phyloP scores from a whole-genome alignment of 169 alveolate genomes.

The Sarcocystis neurona region DNA sequence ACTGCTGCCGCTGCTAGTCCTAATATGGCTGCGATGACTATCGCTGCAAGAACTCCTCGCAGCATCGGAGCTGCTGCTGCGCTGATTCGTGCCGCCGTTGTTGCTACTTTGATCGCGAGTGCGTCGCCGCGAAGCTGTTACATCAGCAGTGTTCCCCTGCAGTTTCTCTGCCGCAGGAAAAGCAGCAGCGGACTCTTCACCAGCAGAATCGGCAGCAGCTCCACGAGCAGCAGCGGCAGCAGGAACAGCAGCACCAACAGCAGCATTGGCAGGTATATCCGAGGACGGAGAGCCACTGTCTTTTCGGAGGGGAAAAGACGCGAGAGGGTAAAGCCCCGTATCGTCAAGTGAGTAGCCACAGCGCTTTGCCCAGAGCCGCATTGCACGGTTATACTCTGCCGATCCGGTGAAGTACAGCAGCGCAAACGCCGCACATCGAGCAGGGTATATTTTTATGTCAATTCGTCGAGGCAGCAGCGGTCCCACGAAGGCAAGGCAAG shows the following conservation, averaged over 20 bases:
- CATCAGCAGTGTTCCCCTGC: background rate
- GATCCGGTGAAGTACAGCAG: constrained; percentile 86
- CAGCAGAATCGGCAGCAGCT: background rate
- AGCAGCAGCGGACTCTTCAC: background rate
- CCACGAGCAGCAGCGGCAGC: background rate
- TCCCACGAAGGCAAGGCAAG: background rate
- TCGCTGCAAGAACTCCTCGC: no score
- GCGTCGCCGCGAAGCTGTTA: background rate
- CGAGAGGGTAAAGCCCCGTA: constrained; percentile 74
- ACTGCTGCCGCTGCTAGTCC: no score
- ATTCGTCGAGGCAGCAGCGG: constrained; percentile 73
- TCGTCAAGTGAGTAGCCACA: constrained; percentile 80
- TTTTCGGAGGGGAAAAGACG: background rate
- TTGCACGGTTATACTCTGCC: constrained; percentile 81
- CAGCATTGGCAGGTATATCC: background rate
- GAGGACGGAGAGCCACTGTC: background rate
- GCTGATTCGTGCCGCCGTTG: no score
- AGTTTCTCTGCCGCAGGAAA: background rate
- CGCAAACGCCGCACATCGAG: constrained; percentile 78
- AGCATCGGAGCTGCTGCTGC: no score
- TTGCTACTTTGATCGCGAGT: no score
- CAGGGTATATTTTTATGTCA: constrained; percentile 85
- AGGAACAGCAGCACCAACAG: background rate
- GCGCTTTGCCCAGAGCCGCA: constrained; percentile 79
- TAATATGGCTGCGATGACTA: no score